Evolutionary conservation across 345 rosid genomes (phyloP).

Genomic region (Rhizophora mangle): DNA sequence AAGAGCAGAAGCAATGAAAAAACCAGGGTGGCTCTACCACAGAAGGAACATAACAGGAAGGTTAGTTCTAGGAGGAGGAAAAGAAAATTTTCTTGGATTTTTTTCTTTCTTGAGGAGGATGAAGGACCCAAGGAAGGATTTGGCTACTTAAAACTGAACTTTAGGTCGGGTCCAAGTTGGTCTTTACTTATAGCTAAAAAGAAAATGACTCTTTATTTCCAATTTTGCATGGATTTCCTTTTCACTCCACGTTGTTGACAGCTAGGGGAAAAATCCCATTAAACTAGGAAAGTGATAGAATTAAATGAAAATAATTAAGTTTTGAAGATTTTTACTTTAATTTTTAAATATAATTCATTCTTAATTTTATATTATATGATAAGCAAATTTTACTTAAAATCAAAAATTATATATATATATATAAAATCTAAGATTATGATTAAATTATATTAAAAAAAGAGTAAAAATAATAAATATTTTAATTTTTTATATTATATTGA

Average conservation of each 20-base stretch:
- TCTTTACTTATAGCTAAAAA: slow-evolving; percentile 41
- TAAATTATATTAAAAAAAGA: no score
- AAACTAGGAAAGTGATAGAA: no score
- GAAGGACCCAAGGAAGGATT: not conserved
- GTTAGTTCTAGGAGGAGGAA: not conserved
- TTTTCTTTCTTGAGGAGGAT: not conserved
- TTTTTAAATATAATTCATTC: no score
- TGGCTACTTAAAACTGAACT: not conserved
- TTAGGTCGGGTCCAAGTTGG: slow-evolving; percentile 6
- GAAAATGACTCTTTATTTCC: not conserved
- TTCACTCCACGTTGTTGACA: not conserved
- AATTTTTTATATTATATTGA: no score
- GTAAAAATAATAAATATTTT: no score
- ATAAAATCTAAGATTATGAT: no score
- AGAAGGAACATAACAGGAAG: not conserved
- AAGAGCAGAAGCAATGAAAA: not conserved
- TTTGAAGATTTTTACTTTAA: no score
- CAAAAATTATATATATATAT: no score
- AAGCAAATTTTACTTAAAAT: no score
- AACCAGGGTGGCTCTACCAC: not conserved
- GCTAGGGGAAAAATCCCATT: not conserved
- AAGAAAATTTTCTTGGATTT: not conserved
- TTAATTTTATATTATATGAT: no score
- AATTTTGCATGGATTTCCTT: not conserved
- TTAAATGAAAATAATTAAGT: no score